These are phyloP conservation scores for Annulohypoxylon truncatum DNA, from an alignment of 2,329 filamentous ascomycete species.

Conservation along the genomic window DNA sequence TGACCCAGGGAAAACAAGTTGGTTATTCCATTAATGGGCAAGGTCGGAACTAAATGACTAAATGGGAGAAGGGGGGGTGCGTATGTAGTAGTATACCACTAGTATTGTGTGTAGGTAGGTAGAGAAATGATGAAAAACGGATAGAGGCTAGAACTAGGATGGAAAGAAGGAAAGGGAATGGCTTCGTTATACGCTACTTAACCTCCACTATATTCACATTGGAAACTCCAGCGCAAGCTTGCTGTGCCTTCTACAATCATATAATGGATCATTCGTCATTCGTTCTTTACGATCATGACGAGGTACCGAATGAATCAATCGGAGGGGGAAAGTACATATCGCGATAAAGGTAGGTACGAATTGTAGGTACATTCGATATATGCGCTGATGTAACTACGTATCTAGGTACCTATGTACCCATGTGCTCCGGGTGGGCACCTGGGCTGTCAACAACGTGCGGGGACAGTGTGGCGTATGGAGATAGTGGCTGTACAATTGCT, in stretches of 20 bases:
- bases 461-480: constrained; percentile 17
- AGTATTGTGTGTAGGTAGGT: background rate
- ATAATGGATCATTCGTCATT: background rate
- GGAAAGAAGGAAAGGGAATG: constrained; percentile 5
- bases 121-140: background rate
- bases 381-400: background rate
- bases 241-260: background rate
- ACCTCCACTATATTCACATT: background rate
- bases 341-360: constrained; percentile 2
- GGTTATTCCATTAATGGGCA: constrained; percentile 27
- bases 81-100: background rate
- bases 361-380: background rate
- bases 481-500: background rate
- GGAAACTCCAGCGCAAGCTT: background rate
- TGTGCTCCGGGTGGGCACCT: background rate
- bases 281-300: constrained; percentile 14
- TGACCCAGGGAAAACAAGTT: constrained; percentile 12
- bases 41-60: constrained; percentile 19
- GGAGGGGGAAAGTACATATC: constrained; percentile 12
- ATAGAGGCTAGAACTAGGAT: constrained; percentile 16
- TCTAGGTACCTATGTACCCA: background rate
- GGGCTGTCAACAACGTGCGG: constrained; percentile 9
- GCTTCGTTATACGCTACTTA: background rate
- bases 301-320: constrained; percentile 20
- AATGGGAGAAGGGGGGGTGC: constrained; percentile 12